A percentile compares a stretch with the other conserved stretches of the same genome.
Conservation (phyloP, 768 basidiomycete species). For the Boletus reticuloceps region DNA sequence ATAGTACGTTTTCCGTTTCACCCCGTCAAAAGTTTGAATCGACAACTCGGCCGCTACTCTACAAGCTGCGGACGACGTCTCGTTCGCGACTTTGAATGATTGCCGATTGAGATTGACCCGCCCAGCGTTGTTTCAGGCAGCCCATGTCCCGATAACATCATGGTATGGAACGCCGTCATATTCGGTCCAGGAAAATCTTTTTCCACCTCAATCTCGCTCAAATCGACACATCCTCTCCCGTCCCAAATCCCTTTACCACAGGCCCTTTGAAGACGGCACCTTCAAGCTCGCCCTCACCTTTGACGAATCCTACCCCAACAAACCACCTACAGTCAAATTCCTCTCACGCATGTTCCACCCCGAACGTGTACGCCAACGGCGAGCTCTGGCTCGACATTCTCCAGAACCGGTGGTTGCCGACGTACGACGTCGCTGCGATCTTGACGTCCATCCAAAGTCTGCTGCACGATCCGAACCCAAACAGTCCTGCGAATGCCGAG, state of each 20-base stretch:
- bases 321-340: conserved; percentile 96
- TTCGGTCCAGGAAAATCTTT: conserved; percentile 87
- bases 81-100: conserved; percentile 95
- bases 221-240: neutral
- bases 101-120: conserved; percentile 91
- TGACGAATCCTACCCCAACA: conserved; percentile 98
- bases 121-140: conserved; percentile 96
- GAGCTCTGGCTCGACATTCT: conserved; percentile 98
- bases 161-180: conserved; percentile 99
- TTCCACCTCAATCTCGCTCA: neutral
- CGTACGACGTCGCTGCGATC: conserved; percentile 98
- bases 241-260: conserved; percentile 38
- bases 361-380: conserved; percentile 97
- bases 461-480: conserved; percentile 96
- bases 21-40: neutral
- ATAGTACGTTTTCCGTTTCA: conserved; percentile 17
- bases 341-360: conserved; percentile 96
- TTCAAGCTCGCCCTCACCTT: conserved; percentile 95
- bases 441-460: conserved; percentile 94
- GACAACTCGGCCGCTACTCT: conserved; percentile 50
- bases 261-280: conserved; percentile 98
- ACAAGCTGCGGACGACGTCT: conserved; percentile 93
- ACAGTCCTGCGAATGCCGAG: conserved; percentile 97
- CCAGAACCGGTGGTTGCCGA: conserved; percentile 98
- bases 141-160: conserved; percentile 97